phyloP scores from a whole-genome alignment of 192 early-diverging fungal genomes.

The Ambispora gerdemannii region DNA sequence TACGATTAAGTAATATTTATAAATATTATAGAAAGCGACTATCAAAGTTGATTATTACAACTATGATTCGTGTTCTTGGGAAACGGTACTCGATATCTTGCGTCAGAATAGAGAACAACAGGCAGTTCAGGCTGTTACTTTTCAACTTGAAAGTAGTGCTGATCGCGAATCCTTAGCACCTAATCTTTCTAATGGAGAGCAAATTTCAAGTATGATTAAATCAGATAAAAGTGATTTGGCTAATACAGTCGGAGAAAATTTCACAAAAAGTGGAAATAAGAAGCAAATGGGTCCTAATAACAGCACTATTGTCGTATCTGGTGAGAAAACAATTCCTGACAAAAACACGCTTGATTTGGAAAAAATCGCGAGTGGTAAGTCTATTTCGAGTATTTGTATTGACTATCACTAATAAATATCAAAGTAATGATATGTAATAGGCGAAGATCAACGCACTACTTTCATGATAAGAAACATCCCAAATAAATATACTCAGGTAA shows the following conservation, averaged over 20 bases:
- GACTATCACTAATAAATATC: conserved; percentile 28
- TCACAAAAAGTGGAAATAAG: neutral
- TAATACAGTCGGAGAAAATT: neutral
- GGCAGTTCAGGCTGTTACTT: too few species aligned
- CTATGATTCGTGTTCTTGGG: conserved; percentile 28
- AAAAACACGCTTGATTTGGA: conserved; percentile 24
- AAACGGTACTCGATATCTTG: too few species aligned
- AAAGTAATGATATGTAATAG: conserved; percentile 29
- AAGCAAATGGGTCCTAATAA: neutral
- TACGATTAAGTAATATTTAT: too few species aligned
- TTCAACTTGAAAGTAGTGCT: neutral
- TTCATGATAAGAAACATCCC: conserved; percentile 89
- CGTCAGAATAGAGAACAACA: too few species aligned
- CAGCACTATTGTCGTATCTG: conserved; percentile 19
- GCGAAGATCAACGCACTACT: conserved; percentile 66
- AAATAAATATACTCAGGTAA: conserved; percentile 79
- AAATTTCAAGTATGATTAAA: too few species aligned
- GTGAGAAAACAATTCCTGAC: conserved; percentile 6
- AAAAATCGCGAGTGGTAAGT: conserved; percentile 3
- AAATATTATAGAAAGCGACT: neutral
- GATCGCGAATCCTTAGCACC: neutral
- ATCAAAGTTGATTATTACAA: conserved; percentile 30
- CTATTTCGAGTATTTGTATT: neutral
- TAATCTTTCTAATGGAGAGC: neutral
- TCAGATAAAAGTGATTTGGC: too few species aligned